A percentile compares a stretch with the other conserved stretches of the same genome.
phyloP scores from a whole-genome alignment of 2,329 filamentous ascomycete genomes.

The Exophiala viscosa region DNA sequence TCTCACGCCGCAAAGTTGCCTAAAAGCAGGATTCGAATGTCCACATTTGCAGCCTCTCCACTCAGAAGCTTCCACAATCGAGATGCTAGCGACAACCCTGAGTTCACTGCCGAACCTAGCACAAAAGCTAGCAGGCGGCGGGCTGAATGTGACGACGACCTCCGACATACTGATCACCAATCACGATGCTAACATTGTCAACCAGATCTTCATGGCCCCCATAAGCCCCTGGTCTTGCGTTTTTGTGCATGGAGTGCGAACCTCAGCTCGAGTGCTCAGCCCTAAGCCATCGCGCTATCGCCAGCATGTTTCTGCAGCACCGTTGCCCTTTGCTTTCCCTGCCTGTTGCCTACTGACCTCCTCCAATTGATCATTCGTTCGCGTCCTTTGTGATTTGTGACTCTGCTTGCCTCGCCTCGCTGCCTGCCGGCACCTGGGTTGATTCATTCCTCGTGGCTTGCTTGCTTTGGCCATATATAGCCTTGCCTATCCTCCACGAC shows the following conservation, averaged over 20 bases:
- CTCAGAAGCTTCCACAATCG: slow-evolving; percentile 3
- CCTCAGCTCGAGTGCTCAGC: slow-evolving; percentile 23
- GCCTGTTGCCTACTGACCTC: slow-evolving; percentile 10
- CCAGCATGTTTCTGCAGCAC: slow-evolving; percentile 8
- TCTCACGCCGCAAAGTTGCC: no score
- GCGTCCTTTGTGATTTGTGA: slow-evolving; percentile 2
- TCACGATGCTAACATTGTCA: slow-evolving; percentile 9
- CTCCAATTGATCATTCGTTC: slow-evolving; percentile 1
- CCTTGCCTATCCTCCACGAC: not conserved
- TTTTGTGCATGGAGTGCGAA: slow-evolving; percentile 5
- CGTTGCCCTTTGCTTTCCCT: slow-evolving; percentile 1
- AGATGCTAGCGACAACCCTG: not conserved
- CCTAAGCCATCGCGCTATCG: slow-evolving; percentile 5
- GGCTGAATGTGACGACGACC: slow-evolving; percentile 10
- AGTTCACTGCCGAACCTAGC: slow-evolving; percentile 6
- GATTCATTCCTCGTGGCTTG: not conserved
- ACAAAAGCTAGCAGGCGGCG: slow-evolving; percentile 4
- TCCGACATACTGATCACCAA: slow-evolving; percentile 3
- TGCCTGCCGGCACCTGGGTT: not conserved
- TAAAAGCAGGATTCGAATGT: not conserved
- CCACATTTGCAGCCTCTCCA: slow-evolving; percentile 11
- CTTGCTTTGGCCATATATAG: slow-evolving; percentile 13
- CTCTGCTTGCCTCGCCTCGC: slow-evolving; percentile 2
- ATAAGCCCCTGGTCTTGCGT: slow-evolving; percentile 6
- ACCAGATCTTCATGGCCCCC: slow-evolving; percentile 12